A percentile compares a stretch with the other conserved stretches of the same genome.
Conservation (phyloP, 495 filamentous ascomycete genomes). For the Lasiosphaeria hispida region DNA sequence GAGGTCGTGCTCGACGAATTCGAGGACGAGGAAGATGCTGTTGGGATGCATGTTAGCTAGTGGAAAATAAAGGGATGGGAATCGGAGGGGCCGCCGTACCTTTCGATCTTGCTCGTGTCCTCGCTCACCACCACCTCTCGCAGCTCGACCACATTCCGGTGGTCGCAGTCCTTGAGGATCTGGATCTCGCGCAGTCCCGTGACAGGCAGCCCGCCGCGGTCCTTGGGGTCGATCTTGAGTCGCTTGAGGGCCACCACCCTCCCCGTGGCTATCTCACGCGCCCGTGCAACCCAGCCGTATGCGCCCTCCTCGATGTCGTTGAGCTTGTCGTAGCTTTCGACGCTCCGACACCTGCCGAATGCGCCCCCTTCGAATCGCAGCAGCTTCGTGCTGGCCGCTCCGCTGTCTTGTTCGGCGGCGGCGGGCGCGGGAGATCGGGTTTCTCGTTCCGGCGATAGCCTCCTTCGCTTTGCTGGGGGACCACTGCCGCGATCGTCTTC, state of each 20-base stretch:
- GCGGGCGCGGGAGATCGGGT: constrained; percentile 14
- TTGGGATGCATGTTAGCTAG: constrained; percentile 10
- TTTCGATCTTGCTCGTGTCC: constrained; percentile 59
- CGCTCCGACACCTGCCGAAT: constrained; percentile 75
- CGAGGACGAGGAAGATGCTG: constrained; percentile 93
- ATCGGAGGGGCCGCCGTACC: constrained; percentile 50
- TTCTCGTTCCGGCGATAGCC: constrained; percentile 43
- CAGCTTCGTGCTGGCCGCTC: constrained; percentile 41
- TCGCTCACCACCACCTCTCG: constrained; percentile 85
- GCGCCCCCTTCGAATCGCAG: constrained; percentile 64
- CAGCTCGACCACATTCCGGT: constrained; percentile 75
- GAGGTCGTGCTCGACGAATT: constrained; percentile 97
- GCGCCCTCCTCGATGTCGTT: constrained; percentile 98
- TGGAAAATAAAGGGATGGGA: not conserved
- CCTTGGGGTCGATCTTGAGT: constrained; percentile 82
- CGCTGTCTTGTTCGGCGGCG: constrained; percentile 14
- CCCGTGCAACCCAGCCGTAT: constrained; percentile 91
- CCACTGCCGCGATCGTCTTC: constrained; percentile 32
- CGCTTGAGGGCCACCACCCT: constrained; percentile 91
- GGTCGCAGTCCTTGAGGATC: constrained; percentile 52
- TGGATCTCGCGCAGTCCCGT: constrained; percentile 88
- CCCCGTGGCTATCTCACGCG: constrained; percentile 74
- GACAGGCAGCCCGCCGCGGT: constrained; percentile 81
- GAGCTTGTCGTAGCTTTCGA: constrained; percentile 85
- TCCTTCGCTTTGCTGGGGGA: constrained; percentile 57